These are phyloP conservation scores for Cercis canadensis DNA, from an alignment of 306 rosid genomes.

Conservation along the genomic window DNA sequence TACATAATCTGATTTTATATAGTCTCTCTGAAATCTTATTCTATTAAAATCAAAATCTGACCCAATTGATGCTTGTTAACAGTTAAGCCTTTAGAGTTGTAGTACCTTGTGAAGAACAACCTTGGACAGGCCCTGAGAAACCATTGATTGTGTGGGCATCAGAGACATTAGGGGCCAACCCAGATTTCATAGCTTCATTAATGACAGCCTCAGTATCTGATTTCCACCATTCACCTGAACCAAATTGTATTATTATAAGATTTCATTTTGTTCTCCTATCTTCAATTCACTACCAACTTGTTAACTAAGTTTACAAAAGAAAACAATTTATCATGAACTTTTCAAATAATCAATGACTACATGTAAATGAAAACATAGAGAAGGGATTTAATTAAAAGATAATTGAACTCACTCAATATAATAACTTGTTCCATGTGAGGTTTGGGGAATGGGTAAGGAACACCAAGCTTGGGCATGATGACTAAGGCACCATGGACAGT, in stretches of 20 bases:
- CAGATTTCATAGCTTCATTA: conserved; percentile 80
- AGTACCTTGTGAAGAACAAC: conserved; percentile 64
- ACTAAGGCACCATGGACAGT: conserved; percentile 85
- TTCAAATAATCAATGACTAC: too few relatives aligned
- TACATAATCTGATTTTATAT: too few relatives aligned
- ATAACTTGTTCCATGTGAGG: conserved; percentile 69
- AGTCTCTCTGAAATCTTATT: too few relatives aligned
- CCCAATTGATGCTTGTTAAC: too few relatives aligned
- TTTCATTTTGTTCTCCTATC: too few relatives aligned
- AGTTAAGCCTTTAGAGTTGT: neutral
- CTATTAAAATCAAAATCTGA: too few relatives aligned
- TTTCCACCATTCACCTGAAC: conserved; percentile 96
- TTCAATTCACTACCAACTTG: too few relatives aligned
- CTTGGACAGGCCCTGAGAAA: conserved; percentile 55
- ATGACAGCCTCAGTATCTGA: conserved; percentile 81
- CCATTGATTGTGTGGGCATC: conserved; percentile 90
- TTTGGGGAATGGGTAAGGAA: conserved; percentile 85
- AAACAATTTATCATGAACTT: too few relatives aligned
- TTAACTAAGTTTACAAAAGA: too few relatives aligned
- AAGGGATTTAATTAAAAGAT: neutral
- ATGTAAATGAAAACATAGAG: neutral
- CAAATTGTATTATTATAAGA: too few relatives aligned
- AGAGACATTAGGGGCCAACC: conserved; percentile 85
- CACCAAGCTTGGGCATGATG: conserved; percentile 79
- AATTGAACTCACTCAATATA: conserved; percentile 53